Base-by-base conservation (phyloP, 352 stramenopile genomes). In the Peronosclerospora sorghi region DNA sequence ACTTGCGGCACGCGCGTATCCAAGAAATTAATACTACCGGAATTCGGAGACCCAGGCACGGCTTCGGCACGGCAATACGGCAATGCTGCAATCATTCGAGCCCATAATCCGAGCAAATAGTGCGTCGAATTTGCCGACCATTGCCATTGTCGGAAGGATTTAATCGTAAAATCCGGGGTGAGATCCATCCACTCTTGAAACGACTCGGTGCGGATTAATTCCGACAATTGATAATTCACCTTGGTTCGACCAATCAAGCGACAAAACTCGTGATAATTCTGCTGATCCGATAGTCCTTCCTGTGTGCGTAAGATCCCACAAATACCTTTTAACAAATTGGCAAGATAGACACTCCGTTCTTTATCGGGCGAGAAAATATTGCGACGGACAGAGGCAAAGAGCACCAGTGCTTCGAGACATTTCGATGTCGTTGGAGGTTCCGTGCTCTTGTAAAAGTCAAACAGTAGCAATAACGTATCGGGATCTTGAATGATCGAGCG, bases 211-310 rank as follows among this genome's bases (percentile, higher is more conserved):
- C 97, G 97, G 47, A 99, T 95, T 26, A 98, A 73, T 63, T 98
- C 94, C 21, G 81, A 95, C 12, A 98, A 75, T 68, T 99, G 96
- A 66, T 98, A 98, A 64, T 98, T 98, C 4, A 88, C 93, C 71
- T 99, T 99, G 30, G 98, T 59, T 1, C 95, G 70, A 1, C 96
- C 91, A n/a, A 98, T 74, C 8, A 98, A 60, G 26, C 95, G 83
- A 72, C 96, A 99, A 60, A 99, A 99, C 58, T 98, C 85, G 73
- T 98, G 96, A 62, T 98, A 99, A 58, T 98, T 98, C 47, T 98
- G 88, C 52, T 97, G 87, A 52, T 98, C 89, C n/a, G 96, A 86
- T 8, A 99, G 75, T n/a, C 95, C 95, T 34, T 96, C 89, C 55
- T 97, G 84, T 30, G 94, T 94, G 28, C 73, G 74, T 21, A 99